Percentiles rank a stretch among this genome's conserved stretches.
phyloP scores from a whole-genome alignment of 306 rosid genomes.

The Carpinus viminea region DNA sequence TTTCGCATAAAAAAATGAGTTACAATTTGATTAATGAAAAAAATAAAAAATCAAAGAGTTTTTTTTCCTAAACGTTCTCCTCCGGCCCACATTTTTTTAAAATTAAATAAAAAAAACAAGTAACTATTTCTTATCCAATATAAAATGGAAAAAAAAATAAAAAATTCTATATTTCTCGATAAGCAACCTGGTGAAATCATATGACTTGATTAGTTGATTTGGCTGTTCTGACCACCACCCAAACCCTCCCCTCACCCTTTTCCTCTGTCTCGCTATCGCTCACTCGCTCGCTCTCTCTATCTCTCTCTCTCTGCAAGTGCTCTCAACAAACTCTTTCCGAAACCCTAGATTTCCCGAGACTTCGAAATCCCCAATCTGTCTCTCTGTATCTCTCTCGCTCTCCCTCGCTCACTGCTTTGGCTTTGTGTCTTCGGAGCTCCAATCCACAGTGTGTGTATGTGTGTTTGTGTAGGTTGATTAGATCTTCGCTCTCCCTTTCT shows the following conservation, averaged over 20 bases:
- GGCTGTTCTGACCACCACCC: conserved; percentile 54
- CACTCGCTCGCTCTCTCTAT: conserved; percentile 19
- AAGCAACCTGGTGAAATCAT: conserved; percentile 25
- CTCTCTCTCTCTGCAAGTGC: conserved; percentile 22
- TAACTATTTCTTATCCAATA: no score
- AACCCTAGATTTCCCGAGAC: conserved; percentile 48
- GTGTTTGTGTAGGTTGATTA: neutral
- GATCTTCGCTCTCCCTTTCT: conserved; percentile 18
- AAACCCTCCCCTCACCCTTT: conserved; percentile 38
- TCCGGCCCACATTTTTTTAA: neutral
- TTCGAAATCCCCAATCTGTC: conserved; percentile 3
- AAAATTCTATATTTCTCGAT: neutral
- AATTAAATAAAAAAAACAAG: neutral
- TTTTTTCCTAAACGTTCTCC: no score
- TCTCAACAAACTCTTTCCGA: conserved; percentile 26
- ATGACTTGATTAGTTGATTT: conserved; percentile 41
- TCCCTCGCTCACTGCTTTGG: neutral
- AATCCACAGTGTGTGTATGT: conserved; percentile 8
- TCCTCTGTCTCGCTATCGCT: neutral
- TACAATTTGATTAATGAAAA: no score
- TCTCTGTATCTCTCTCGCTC: neutral
- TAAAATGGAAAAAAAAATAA: neutral
- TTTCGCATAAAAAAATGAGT: no score
- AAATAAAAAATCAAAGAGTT: no score
- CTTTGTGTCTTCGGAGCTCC: conserved; percentile 7